Base-by-base conservation (phyloP, 2,329 filamentous ascomycete species). In the Arthroderma sp. region DNA sequence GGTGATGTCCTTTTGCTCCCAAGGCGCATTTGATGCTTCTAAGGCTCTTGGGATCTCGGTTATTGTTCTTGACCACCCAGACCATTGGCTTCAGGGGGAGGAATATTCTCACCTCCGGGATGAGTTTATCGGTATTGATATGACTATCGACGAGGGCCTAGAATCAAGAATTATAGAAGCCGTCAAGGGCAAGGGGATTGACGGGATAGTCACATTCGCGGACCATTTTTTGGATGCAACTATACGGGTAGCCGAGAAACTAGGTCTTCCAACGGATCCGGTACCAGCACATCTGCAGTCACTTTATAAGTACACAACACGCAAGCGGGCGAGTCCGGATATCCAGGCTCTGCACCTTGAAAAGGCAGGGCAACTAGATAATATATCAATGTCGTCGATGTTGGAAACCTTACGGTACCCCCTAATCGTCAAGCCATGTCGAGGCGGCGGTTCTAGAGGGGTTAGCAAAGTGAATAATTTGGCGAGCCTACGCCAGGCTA, bases 371-470 rank as follows among this genome's bases (percentile, higher is more conserved):
- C 13, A 37, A 37, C 13, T 37, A 9, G 35, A 37, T 37, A 9
- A 37, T 3, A 7, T 9, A 4, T 31, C 28, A 3, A 7, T 31
- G 35, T 7, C 35, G 6, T 9, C 3, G 9, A 37, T 2, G 8
- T 7, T 23, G 15, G 17, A 49, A n/a, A 31, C 8, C 4, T 15
- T 19, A 11, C 13, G 28, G 4, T 70, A 61, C 49, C 71, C 71
- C 0, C 49, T 72, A 4, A 66, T 74, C 37, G 67, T 72, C 13
- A 74, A 74, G 61, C 72, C 73, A 0, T 67, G 64, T 35, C 63
- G 55, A 0, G 71, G 70, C 1, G 68, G 68, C 63, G 62, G 58
- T 39, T 67, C 63, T 11, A 65, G 70, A 25, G 64, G 70, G 23
- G 71, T 74, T 4, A 53, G 17, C 6, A 37, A 37, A 37, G 35